Evolutionary conservation across 371 early-diverging fungal species (phyloP), one percentile per base, ranked within the genome.

Genomic region (Mortierella sp.): DNA sequence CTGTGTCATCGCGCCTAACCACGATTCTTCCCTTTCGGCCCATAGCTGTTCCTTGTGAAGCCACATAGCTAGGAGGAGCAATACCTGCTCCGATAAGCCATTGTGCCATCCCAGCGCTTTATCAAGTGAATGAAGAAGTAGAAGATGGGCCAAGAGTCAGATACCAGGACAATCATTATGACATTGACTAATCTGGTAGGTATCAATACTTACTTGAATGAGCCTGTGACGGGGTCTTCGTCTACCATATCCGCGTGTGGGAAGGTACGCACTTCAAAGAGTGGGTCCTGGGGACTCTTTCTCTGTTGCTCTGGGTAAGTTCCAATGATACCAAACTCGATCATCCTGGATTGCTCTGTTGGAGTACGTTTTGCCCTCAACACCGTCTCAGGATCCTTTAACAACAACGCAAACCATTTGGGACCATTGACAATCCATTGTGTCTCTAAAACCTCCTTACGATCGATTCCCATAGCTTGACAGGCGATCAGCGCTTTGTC

Each of bases 361-460:
- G 75, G 66, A 14, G 30, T 54, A 5, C 70, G 57, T 30, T 65
- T 75, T 16, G 65, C 69, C 24, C 20, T 64, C 62, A 75, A 1
- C 12, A 75, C 70, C 5, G 75, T 75, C 12, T 49, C 64, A 1
- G 24, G 39, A 49, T 75, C 75, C 24, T 75, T 75, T 37, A 75
- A 24, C 40, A 62, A 43, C 39, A 75, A 35, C 1, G 70, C 75
- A 54, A 75, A 70, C 75, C 75, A 75, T 1, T 59, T 20, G 9
- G 66, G 65, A 1, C 75, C 75, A 57, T 66, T 66, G 62, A 55
- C 55, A 60, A 75, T 70, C 75, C 75, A 75, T 16, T 75, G 75
- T 0, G 65, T 65, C 12, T 66, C 75, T 24, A 75, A 24, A 11
- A 75, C 66, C 2, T 70, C 70, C 37, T 51, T 40, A 2, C 68